Evolutionary conservation across 768 basidiomycete species (phyloP).

Genomic region (Rhizopogon vulgaris): DNA sequence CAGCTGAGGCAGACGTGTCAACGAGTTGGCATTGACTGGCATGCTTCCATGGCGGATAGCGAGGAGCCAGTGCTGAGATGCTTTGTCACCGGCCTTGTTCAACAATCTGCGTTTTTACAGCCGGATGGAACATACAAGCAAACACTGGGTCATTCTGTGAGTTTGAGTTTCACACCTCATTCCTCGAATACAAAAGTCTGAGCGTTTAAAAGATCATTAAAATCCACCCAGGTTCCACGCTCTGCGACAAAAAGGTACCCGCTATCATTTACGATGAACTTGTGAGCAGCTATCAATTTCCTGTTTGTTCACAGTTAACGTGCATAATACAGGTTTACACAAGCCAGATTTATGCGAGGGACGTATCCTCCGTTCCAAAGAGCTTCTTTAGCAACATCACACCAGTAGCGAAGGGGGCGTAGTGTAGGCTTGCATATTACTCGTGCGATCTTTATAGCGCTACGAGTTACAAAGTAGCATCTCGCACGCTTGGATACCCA

Average conservation of each 20-base stretch:
- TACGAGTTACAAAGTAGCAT: background rate
- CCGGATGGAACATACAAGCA: slow-evolving; percentile 87
- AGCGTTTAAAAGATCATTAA: slow-evolving; percentile 53
- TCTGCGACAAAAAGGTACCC: slow-evolving; percentile 75
- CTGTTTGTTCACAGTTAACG: background rate
- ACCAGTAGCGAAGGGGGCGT: slow-evolving; percentile 10
- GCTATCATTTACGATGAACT: slow-evolving; percentile 93
- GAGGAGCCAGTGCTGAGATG: slow-evolving; percentile 66
- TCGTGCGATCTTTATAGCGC: background rate
- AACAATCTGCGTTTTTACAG: slow-evolving; percentile 79
- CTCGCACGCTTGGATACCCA: background rate
- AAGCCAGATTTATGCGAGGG: slow-evolving; percentile 81
- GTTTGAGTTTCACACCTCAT: slow-evolving; percentile 15
- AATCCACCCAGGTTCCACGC: slow-evolving; percentile 83
- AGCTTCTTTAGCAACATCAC: slow-evolving; percentile 30
- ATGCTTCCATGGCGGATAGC: slow-evolving; percentile 51
- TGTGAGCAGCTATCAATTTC: slow-evolving; percentile 39
- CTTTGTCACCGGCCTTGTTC: slow-evolving; percentile 69
- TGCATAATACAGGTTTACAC: slow-evolving; percentile 58
- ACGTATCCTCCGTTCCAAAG: slow-evolving; percentile 79
- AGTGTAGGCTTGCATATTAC: slow-evolving; percentile 1
- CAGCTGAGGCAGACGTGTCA: slow-evolving; percentile 70
- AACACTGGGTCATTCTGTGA: slow-evolving; percentile 62
- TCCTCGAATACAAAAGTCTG: background rate
- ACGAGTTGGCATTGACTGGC: slow-evolving; percentile 55